Conservation (phyloP, 2,329 filamentous ascomycete genomes). For the Epichloe elymi region DNA sequence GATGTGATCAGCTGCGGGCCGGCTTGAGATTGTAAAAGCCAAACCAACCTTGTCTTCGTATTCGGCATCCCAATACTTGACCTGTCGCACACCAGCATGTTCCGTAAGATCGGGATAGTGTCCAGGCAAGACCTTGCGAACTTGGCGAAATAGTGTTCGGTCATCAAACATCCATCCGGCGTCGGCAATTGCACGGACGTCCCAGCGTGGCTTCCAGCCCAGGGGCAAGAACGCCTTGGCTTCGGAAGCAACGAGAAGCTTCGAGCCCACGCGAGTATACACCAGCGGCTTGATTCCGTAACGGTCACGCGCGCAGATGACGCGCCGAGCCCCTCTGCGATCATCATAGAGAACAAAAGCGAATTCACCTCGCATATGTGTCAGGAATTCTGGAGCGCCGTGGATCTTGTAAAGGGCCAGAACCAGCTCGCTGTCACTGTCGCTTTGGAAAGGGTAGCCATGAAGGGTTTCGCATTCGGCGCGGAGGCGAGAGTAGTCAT, state of each 20-base stretch:
- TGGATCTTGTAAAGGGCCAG: conserved; percentile 37
- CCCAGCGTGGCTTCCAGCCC: conserved; percentile 40
- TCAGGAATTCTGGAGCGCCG: conserved; percentile 23
- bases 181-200: conserved; percentile 31
- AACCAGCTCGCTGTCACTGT: conserved; percentile 33
- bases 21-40: neutral
- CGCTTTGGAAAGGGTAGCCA: conserved; percentile 32
- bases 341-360: conserved; percentile 37
- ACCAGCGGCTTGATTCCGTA: conserved; percentile 46
- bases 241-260: conserved; percentile 37
- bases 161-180: conserved; percentile 30
- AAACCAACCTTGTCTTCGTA: conserved; percentile 35
- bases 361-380: conserved; percentile 40
- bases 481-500: conserved; percentile 35
- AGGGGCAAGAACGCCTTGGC: conserved; percentile 38
- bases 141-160: conserved; percentile 36
- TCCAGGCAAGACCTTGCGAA: conserved; percentile 30
- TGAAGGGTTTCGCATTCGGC: conserved; percentile 18
- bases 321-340: conserved; percentile 17
- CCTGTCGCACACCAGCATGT: conserved; percentile 20
- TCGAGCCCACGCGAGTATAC: conserved; percentile 28
- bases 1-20: neutral
- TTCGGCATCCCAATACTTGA: conserved; percentile 38
- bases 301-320: conserved; percentile 38
- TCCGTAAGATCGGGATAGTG: conserved; percentile 28